These are phyloP conservation scores for Corylus heterophylla DNA, from an alignment of 306 rosid species.

Conservation along the genomic window DNA sequence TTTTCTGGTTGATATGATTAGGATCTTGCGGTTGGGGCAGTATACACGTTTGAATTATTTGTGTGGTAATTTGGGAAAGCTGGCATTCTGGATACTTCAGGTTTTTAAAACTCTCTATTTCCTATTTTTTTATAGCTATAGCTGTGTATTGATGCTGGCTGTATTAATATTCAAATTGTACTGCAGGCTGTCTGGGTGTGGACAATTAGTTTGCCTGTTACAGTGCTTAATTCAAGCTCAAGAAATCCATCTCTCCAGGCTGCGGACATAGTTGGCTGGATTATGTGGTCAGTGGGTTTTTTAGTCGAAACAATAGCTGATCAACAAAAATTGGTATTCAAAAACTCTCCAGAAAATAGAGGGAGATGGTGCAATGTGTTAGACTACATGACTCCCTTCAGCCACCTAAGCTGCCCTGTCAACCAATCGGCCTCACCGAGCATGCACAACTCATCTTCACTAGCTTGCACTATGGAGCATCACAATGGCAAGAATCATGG, in stretches of 20 bases:
- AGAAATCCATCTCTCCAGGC: constrained; percentile 57
- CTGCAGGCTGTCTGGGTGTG: constrained; percentile 97
- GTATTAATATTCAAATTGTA: constrained; percentile 4
- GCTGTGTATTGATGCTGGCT: constrained; percentile 7
- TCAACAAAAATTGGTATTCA: constrained; percentile 79
- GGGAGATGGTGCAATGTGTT: constrained; percentile 91
- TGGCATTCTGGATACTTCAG: constrained; percentile 87
- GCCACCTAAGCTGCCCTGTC: no score
- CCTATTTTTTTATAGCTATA: constrained; percentile 9
- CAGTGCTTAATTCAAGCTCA: constrained; percentile 76
- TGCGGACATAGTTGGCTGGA: constrained; percentile 81
- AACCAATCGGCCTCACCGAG: no score
- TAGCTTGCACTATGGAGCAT: no score
- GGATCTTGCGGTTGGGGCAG: constrained; percentile 95
- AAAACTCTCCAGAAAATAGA: constrained; percentile 57
- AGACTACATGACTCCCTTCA: no score
- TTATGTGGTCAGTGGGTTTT: constrained; percentile 78
- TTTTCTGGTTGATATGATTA: constrained; percentile 33
- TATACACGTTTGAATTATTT: constrained; percentile 87
- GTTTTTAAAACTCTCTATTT: constrained; percentile 35
- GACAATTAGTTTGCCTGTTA: constrained; percentile 91
- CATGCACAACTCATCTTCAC: no score
- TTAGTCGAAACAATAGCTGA: constrained; percentile 75
- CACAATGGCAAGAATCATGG: no score
- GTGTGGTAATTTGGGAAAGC: constrained; percentile 66